A percentile compares a stretch with the other conserved stretches of the same genome.
phyloP scores from a whole-genome alignment of 2,329 filamentous ascomycete genomes.

The Sporothrix humicola region DNA sequence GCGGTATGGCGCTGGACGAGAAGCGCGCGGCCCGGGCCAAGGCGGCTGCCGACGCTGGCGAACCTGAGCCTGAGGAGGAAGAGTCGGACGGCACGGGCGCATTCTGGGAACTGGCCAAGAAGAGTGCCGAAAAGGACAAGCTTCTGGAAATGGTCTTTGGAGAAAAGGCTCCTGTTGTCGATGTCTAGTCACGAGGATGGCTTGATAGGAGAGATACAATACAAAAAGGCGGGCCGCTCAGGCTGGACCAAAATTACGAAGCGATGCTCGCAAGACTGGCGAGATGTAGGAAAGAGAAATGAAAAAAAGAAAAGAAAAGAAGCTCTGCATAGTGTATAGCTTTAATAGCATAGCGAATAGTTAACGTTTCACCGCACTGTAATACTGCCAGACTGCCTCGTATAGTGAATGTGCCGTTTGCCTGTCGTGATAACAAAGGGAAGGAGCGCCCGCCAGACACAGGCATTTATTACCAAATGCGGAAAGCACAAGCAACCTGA shows the following conservation, averaged over 20 bases:
- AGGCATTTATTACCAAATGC: background rate
- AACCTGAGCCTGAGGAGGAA: slow-evolving; percentile 39
- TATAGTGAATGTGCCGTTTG: background rate
- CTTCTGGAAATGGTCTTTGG: slow-evolving; percentile 36
- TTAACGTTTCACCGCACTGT: background rate
- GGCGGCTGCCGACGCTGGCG: slow-evolving; percentile 6
- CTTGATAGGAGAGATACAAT: background rate
- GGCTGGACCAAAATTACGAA: slow-evolving; percentile 11
- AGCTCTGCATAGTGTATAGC: background rate
- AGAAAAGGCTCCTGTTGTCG: background rate
- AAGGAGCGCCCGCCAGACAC: background rate
- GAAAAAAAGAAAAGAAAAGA: background rate
- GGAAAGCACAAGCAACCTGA: background rate
- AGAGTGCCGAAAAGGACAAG: slow-evolving; percentile 39
- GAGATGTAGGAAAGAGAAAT: background rate
- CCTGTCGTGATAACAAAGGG: background rate
- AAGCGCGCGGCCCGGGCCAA: slow-evolving; percentile 22
- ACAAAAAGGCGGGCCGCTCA: background rate
- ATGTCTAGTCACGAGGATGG: background rate
- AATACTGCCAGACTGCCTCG: background rate
- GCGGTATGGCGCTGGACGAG: slow-evolving; percentile 43
- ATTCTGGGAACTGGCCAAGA: slow-evolving; percentile 39
- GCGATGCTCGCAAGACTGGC: background rate
- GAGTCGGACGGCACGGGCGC: slow-evolving; percentile 38
- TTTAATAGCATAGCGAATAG: background rate